Conservation (phyloP, 768 basidiomycete genomes). For the Phlebiopsis flavidoalba region DNA sequence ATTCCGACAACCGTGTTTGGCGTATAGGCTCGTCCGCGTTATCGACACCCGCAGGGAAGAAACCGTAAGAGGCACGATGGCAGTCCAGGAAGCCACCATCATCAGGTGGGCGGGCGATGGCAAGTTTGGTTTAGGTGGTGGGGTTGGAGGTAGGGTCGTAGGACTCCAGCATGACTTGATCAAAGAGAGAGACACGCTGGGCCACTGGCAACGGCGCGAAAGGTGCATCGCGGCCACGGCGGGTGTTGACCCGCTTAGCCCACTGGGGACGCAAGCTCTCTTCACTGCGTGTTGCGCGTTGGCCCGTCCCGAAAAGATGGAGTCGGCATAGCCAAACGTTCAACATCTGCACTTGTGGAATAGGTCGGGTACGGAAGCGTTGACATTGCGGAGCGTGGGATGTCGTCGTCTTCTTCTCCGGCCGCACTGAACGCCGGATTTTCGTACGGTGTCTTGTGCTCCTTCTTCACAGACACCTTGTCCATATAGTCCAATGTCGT, state of each 20-base stretch:
- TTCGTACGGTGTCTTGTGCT: slow-evolving; percentile 2
- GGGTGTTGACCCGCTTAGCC: slow-evolving; percentile 37
- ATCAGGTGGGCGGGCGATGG: not conserved
- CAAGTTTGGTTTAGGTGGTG: slow-evolving; percentile 15
- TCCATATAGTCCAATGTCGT: not conserved
- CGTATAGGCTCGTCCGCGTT: slow-evolving; percentile 56
- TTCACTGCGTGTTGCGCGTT: slow-evolving; percentile 16
- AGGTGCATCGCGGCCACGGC: slow-evolving; percentile 55
- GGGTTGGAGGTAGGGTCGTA: slow-evolving; percentile 20
- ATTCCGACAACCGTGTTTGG: slow-evolving; percentile 40
- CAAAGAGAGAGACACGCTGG: slow-evolving; percentile 24
- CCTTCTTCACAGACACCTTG: not conserved
- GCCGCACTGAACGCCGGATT: slow-evolving; percentile 6
- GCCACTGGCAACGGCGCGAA: slow-evolving; percentile 30
- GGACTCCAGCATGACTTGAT: slow-evolving; percentile 25
- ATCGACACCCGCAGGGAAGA: slow-evolving; percentile 37
- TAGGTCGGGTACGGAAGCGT: not conserved
- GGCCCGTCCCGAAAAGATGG: slow-evolving; percentile 4
- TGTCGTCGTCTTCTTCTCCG: not conserved
- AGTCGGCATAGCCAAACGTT: not conserved
- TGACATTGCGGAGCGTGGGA: not conserved
- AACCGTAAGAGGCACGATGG: slow-evolving; percentile 14
- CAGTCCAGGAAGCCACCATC: slow-evolving; percentile 10
- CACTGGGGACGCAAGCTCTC: slow-evolving; percentile 40
- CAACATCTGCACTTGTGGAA: not conserved